phyloP scores from a whole-genome alignment of 257 asterid species.

The Nicotiana benthamiana region DNA sequence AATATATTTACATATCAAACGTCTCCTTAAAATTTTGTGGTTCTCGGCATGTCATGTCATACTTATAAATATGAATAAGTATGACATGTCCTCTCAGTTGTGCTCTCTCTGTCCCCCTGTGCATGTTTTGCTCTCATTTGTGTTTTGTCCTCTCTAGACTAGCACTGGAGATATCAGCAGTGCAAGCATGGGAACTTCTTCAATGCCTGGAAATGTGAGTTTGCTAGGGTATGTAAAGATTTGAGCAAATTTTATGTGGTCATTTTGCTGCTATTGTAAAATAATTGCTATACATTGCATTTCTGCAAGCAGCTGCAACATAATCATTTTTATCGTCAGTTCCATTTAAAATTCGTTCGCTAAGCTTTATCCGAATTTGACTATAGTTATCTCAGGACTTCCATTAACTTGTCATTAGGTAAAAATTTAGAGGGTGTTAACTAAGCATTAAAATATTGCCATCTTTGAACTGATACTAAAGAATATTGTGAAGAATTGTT shows the following conservation, averaged over 20 bases:
- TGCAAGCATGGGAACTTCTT: constrained; percentile 48
- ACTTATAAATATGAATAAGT: too few relatives aligned
- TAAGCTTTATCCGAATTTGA: not conserved
- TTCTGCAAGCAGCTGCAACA: not conserved
- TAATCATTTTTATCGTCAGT: not conserved
- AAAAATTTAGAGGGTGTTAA: not conserved
- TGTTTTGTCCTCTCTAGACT: constrained; percentile 40
- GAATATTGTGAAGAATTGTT: not conserved
- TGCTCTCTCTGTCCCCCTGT: not conserved
- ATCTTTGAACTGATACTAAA: not conserved
- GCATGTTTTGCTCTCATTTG: not conserved
- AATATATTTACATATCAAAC: too few relatives aligned
- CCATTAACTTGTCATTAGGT: not conserved
- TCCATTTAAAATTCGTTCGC: not conserved
- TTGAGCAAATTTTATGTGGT: not conserved
- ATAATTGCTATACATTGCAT: not conserved
- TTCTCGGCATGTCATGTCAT: too few relatives aligned
- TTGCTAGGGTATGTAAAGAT: constrained; percentile 68
- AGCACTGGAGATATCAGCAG: constrained; percentile 52
- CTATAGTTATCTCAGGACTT: not conserved
- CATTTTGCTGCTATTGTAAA: not conserved
- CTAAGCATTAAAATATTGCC: not conserved
- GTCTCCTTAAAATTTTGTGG: too few relatives aligned
- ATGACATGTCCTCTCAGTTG: not conserved
- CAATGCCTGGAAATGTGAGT: constrained; percentile 88